Conservation (phyloP, 1,284 basidiomycete genomes). For the Neonothopanus nambi region DNA sequence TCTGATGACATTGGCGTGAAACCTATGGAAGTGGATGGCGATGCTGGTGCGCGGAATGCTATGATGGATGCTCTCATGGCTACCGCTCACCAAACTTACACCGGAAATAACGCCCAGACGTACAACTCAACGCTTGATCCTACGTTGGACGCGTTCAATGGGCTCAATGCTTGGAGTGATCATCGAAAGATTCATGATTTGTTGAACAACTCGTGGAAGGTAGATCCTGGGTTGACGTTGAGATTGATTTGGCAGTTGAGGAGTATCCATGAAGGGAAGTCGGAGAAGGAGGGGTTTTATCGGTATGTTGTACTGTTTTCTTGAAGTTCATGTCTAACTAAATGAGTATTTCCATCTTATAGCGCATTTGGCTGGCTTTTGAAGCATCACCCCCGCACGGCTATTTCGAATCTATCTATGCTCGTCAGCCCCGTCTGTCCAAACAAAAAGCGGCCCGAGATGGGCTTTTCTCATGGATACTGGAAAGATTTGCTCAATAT, state of each 20-base stretch:
- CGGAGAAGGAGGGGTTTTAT: conserved; percentile 56
- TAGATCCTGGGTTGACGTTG: no score
- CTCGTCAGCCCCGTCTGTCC: conserved; percentile 51
- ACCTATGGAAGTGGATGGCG: neutral
- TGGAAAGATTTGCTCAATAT: conserved; percentile 73
- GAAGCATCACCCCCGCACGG: conserved; percentile 63
- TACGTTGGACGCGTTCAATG: conserved; percentile 54
- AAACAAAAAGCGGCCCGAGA: conserved; percentile 28
- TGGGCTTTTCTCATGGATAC: conserved; percentile 51
- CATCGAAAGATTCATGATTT: conserved; percentile 29
- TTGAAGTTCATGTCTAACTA: neutral
- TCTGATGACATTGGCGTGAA: conserved; percentile 2
- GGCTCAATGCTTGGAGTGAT: conserved; percentile 30
- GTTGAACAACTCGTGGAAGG: conserved; percentile 50
- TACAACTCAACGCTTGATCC: conserved; percentile 47
- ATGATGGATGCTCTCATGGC: conserved; percentile 54
- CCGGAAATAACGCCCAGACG: conserved; percentile 47
- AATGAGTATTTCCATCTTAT: conserved; percentile 7
- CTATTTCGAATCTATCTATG: conserved; percentile 52
- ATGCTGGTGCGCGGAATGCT: conserved; percentile 33
- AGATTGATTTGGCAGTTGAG: no score
- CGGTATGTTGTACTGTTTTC: conserved; percentile 28
- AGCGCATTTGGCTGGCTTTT: conserved; percentile 64
- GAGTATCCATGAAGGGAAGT: no score
- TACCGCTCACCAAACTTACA: conserved; percentile 41